Evolutionary conservation across 225 moss, liverwort and hornwort genomes (phyloP).

Genomic region (Physcomitrium patens): DNA sequence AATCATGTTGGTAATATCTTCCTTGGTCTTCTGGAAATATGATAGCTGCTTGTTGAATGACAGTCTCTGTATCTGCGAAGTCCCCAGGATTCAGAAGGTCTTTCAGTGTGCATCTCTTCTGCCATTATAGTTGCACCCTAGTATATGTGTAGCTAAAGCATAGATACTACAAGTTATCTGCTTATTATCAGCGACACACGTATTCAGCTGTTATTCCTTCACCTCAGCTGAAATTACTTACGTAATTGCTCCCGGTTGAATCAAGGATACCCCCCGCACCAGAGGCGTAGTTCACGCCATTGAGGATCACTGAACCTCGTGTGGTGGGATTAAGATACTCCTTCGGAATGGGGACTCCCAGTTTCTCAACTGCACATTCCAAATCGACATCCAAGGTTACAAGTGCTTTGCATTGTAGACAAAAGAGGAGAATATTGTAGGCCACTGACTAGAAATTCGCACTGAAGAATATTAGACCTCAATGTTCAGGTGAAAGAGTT

Average conservation of each 20-base stretch:
- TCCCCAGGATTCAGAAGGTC: not conserved
- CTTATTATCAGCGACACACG: not conserved
- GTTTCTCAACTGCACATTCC: constrained; percentile 42
- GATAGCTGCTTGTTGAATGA: constrained; percentile 49
- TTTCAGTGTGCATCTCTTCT: too few relatives aligned
- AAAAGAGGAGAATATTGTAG: too few relatives aligned
- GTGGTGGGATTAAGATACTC: constrained; percentile 58
- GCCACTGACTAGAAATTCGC: too few relatives aligned
- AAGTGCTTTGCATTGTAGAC: too few relatives aligned
- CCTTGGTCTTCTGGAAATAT: constrained; percentile 40
- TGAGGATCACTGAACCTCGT: constrained; percentile 52
- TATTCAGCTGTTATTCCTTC: not conserved
- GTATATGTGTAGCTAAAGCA: too few relatives aligned
- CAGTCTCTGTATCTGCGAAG: constrained; percentile 52
- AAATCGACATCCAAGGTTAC: not conserved
- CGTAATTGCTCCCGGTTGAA: constrained; percentile 69
- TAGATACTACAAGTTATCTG: too few relatives aligned
- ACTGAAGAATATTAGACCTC: too few relatives aligned
- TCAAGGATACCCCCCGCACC: constrained; percentile 85
- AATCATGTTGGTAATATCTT: constrained; percentile 38
- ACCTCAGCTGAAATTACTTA: constrained; percentile 28
- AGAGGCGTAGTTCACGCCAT: constrained; percentile 81
- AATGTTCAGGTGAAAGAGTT: too few relatives aligned
- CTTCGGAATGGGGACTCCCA: constrained; percentile 48
- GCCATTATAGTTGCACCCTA: too few relatives aligned